Conservation (phyloP, 164 flowering plant species). For the Chimonanthus salicifolius region DNA sequence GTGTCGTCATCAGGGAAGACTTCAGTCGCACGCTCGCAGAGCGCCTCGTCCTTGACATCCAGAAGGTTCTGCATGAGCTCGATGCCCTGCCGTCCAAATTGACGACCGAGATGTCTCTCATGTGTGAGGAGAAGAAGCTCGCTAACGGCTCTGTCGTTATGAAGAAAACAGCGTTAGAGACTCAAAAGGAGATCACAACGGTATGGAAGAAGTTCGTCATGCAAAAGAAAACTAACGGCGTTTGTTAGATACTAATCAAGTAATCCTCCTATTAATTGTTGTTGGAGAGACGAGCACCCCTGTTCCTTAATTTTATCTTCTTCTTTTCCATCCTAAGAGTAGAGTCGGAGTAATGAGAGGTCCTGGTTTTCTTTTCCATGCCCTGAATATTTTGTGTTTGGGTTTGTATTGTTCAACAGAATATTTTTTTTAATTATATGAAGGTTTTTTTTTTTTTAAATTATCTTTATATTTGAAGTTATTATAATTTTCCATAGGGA, state of each 20-base stretch:
- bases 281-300: too few relatives aligned
- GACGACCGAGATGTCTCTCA: slow-evolving; percentile 1
- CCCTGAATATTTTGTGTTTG: too few relatives aligned
- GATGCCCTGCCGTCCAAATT: slow-evolving; percentile 32
- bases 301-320: too few relatives aligned
- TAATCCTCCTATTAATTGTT: too few relatives aligned
- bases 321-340: too few relatives aligned
- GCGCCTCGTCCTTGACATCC: slow-evolving; percentile 50
- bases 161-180: slow-evolving; percentile 38
- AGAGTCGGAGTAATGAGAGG: too few relatives aligned
- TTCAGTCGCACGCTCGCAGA: slow-evolving; percentile 65
- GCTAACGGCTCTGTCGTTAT: not conserved
- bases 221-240: slow-evolving; percentile 31
- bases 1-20: slow-evolving; percentile 68
- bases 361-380: too few relatives aligned
- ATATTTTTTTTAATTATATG: too few relatives aligned
- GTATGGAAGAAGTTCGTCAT: slow-evolving; percentile 46
- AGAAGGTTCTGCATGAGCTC: slow-evolving; percentile 51
- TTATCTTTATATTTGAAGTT: too few relatives aligned
- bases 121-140: not conserved
- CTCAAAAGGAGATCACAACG: slow-evolving; percentile 40
- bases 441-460: too few relatives aligned
- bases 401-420: too few relatives aligned
- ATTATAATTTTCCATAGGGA: too few relatives aligned
- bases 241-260: slow-evolving; percentile 25